Evolutionary conservation across 805 yeast genomes (phyloP).

Genomic region (Starmera dryadoides): DNA sequence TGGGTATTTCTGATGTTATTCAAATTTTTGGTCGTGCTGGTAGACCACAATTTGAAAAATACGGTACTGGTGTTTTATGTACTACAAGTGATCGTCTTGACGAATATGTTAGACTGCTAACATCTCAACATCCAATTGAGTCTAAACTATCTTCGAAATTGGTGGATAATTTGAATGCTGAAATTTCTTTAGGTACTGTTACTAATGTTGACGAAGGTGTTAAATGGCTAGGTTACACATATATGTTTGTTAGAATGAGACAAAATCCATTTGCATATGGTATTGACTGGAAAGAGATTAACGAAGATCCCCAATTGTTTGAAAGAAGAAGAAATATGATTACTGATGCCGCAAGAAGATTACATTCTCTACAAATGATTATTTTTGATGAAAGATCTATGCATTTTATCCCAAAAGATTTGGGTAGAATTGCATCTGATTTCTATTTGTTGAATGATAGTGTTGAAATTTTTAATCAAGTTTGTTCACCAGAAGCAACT

Average conservation of each 20-base stretch:
- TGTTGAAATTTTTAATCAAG: conserved; percentile 81
- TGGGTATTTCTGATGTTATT: conserved; percentile 93
- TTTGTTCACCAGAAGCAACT: conserved; percentile 77
- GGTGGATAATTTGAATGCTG: conserved; percentile 93
- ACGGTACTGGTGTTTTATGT: conserved; percentile 88
- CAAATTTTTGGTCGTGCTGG: conserved; percentile 99
- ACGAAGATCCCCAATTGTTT: conserved; percentile 74
- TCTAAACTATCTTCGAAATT: conserved; percentile 70
- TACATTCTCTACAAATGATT: conserved; percentile 90
- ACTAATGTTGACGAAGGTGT: conserved; percentile 92
- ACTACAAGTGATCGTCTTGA: conserved; percentile 78
- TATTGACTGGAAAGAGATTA: conserved; percentile 77
- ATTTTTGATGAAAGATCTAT: conserved; percentile 82
- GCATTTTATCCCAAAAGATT: conserved; percentile 75
- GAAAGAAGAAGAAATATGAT: conserved; percentile 73
- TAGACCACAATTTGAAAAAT: conserved; percentile 90
- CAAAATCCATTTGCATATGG: conserved; percentile 92
- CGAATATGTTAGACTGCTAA: conserved; percentile 79
- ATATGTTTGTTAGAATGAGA: conserved; percentile 88
- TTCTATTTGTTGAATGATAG: conserved; percentile 81
- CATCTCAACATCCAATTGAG: conserved; percentile 96
- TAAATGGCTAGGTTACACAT: conserved; percentile 97
- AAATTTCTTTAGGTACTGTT: conserved; percentile 90
- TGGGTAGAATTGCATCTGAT: conserved; percentile 93
- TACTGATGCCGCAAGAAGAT: conserved; percentile 67